Base-by-base conservation (phyloP, 2,329 filamentous ascomycete genomes). In the Neofusicoccum sp. region DNA sequence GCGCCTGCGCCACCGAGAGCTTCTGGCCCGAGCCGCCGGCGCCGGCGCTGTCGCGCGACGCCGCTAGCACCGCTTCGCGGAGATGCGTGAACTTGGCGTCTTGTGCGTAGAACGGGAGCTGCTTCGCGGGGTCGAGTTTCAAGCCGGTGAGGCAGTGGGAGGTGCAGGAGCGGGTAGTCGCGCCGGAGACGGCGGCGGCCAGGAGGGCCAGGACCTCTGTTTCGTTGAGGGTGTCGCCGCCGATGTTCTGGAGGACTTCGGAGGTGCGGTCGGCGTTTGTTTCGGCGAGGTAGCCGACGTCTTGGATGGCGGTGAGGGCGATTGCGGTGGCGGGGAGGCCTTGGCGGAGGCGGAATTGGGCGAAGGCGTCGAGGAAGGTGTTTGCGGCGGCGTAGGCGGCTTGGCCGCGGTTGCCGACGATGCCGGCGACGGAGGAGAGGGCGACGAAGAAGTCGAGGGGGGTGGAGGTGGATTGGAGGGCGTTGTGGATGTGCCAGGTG, bases 311-410 rank as follows among this genome's bases (percentile, higher is more conserved):
- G n/a, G 68, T 65, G 9, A 74, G 63, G 16, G 68, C 54, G 43
- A 61, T 9, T 8, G 56, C 16, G 9, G 58, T 44, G 8, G 51
- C 63, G 40, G 60, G 48, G 3, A 68, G 62, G 2, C 66, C 66
- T 6, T 41, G 49, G 8, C 9, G 6, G 12, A 57, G 65, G 11
- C 69, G 67, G 26, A 70, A 63, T 0, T 63, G 64, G 7, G 68
- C 69, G 7, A 73, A 51, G 1, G 63, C 58, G 48, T 74, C 71
- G 12, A 72, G 67, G 58, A 71, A 74, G 3, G 71, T 63, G 54
- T 72, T 72, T 7, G 63, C 67, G 20, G 70, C 62, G 7, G 65
- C 71, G 61, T 73, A 73, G 7, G 66, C 63, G 48, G 70, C 56
- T 68, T 72, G n/a, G 60, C 67, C 26, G 67, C 62, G n/a, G 65